phyloP scores from a whole-genome alignment of 352 stramenopile genomes.

The Aphanomyces invadans region DNA sequence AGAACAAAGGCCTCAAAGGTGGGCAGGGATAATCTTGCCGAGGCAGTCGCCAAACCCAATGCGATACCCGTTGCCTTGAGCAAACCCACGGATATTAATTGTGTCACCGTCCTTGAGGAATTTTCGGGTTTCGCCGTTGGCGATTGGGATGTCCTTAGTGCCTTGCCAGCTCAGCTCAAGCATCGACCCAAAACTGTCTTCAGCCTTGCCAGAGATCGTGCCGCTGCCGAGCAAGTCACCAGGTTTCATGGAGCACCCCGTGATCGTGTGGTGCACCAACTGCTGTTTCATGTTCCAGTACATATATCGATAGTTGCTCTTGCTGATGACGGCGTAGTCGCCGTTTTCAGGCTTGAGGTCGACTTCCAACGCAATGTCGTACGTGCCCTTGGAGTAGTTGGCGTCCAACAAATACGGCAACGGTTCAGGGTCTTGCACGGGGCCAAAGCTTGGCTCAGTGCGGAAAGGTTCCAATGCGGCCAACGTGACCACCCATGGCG shows the following conservation, averaged over 20 bases:
- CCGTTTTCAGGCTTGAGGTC: slow-evolving; percentile 56
- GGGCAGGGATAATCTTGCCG: slow-evolving; percentile 85
- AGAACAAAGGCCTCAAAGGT: slow-evolving; percentile 32
- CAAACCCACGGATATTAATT: slow-evolving; percentile 89
- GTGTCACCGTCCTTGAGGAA: slow-evolving; percentile 94
- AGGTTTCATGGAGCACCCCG: slow-evolving; percentile 94
- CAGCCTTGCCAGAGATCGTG: slow-evolving; percentile 89
- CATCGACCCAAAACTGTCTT: slow-evolving; percentile 90
- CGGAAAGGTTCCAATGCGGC: slow-evolving; percentile 92
- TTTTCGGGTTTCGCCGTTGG: slow-evolving; percentile 76
- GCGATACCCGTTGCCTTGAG: slow-evolving; percentile 83
- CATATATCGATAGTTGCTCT: slow-evolving; percentile 93
- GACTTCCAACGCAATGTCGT: slow-evolving; percentile 85
- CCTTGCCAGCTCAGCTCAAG: slow-evolving; percentile 95
- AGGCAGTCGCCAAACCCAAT: slow-evolving; percentile 94
- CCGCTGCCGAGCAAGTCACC: slow-evolving; percentile 92
- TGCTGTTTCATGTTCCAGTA: slow-evolving; percentile 98
- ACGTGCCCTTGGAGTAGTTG: slow-evolving; percentile 77
- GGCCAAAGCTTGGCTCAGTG: slow-evolving; percentile 84
- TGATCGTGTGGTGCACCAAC: slow-evolving; percentile 95
- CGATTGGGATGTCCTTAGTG: slow-evolving; percentile 65
- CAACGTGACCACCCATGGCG: slow-evolving; percentile 93
- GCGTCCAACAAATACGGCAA: slow-evolving; percentile 92
- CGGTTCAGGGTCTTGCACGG: slow-evolving; percentile 81
- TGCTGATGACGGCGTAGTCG: slow-evolving; percentile 60